Conservation (phyloP, 306 rosid species). For the Spatholobus suberectus region DNA sequence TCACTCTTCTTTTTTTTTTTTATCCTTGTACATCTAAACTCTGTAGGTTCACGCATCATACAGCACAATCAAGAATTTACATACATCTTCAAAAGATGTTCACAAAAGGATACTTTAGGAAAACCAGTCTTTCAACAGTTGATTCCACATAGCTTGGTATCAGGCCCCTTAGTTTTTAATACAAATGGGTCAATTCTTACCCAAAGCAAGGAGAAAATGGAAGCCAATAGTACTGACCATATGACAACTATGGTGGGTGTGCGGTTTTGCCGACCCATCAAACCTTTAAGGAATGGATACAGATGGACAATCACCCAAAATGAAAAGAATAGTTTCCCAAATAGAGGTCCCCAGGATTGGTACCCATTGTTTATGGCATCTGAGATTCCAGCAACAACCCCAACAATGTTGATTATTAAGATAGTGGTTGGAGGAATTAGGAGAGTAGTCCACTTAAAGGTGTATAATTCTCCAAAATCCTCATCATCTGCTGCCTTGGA, state of each 20-base stretch:
- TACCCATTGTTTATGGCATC: conserved; percentile 96
- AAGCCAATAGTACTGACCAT: conserved; percentile 95
- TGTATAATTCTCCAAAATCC: conserved; percentile 81
- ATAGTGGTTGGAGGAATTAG: conserved; percentile 94
- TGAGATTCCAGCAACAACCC: conserved; percentile 95
- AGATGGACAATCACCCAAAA: conserved; percentile 98
- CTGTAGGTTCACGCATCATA: conserved; percentile 47
- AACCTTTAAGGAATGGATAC: conserved; percentile 96
- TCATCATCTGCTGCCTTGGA: conserved; percentile 93
- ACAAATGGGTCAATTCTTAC: conserved; percentile 95
- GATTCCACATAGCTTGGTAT: conserved; percentile 83
- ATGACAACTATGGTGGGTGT: conserved; percentile 96
- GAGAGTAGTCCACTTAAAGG: conserved; percentile 94
- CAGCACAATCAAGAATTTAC: conserved; percentile 52
- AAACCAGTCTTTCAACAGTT: conserved; percentile 67
- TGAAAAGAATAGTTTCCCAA: conserved; percentile 95
- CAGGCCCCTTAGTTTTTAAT: conserved; percentile 88
- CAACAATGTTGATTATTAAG: conserved; percentile 86
- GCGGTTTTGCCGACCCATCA: conserved; percentile 96
- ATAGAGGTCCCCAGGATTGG: conserved; percentile 95
- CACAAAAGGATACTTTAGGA: conserved; percentile 48
- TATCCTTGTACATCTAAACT: conserved; percentile 47
- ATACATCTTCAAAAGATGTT: conserved; percentile 53
- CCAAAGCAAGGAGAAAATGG: conserved; percentile 96
- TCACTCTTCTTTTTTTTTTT: conserved; percentile 59